phyloP scores from a whole-genome alignment of 2,329 filamentous ascomycete genomes.

The Diaporthe velutina region DNA sequence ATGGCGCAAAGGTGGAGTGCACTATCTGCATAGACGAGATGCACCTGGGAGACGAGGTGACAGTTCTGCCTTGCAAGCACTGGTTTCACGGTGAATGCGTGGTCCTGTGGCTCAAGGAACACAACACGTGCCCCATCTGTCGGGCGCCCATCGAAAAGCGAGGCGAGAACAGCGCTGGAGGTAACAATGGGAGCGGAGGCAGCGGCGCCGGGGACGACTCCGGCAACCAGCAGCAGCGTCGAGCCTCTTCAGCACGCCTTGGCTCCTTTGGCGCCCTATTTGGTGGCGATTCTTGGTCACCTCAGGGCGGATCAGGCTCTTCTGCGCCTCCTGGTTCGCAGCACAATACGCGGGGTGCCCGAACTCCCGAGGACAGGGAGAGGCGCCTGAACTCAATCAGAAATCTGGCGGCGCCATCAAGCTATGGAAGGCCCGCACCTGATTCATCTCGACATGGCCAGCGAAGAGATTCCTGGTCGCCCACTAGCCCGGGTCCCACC shows the following conservation, averaged over 20 bases:
- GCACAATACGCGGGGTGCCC: conserved; percentile 30
- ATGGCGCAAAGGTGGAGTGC: conserved; percentile 82
- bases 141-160: conserved; percentile 68
- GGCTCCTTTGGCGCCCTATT: conserved; percentile 15
- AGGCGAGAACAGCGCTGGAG: conserved; percentile 35
- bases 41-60: conserved; percentile 78
- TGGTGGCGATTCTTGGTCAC: neutral
- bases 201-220: conserved; percentile 11
- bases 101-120: conserved; percentile 85
- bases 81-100: conserved; percentile 94
- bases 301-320: neutral
- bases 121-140: conserved; percentile 93
- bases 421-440: conserved; percentile 7
- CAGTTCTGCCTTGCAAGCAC: conserved; percentile 87
- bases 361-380: conserved; percentile 39
- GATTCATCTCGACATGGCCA: conserved; percentile 23
- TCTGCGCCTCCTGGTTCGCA: conserved; percentile 18
- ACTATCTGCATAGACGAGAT: conserved; percentile 95
- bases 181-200: neutral
- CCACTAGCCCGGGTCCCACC: conserved; percentile 34
- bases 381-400: conserved; percentile 45
- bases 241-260: neutral
- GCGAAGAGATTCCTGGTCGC: conserved; percentile 39
- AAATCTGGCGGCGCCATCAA: conserved; percentile 37
- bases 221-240: neutral